Percentiles rank a stretch among this genome's conserved stretches.
phyloP scores from a whole-genome alignment of 202 grass and related monocot species.

The Schoenoplectus tabernaemontani region DNA sequence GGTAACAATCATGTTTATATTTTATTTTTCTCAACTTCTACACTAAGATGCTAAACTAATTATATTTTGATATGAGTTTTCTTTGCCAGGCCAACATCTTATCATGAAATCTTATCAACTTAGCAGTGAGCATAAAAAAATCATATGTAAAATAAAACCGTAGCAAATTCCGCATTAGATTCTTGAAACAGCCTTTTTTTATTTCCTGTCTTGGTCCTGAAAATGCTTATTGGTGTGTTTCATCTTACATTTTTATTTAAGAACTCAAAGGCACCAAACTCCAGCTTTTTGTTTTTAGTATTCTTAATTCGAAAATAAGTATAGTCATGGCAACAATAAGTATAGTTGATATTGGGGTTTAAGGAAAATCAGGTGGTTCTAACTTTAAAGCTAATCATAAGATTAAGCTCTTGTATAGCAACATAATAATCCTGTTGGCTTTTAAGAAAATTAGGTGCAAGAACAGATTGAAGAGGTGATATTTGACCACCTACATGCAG shows the following conservation, averaged over 20 bases:
- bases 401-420: not conserved
- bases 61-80: not conserved
- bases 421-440: constrained; percentile 10
- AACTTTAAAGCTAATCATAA: constrained; percentile 2
- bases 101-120: not conserved
- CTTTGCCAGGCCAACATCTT: not conserved
- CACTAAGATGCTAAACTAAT: not conserved
- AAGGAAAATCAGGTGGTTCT: constrained; percentile 42
- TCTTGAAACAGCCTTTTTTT: not conserved
- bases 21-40: not conserved
- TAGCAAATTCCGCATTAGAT: not conserved
- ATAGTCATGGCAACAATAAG: not conserved
- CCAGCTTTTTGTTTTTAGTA: not conserved
- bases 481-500: constrained; percentile 91
- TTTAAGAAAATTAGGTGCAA: constrained; percentile 64
- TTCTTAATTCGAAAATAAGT: not conserved
- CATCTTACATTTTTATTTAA: not conserved
- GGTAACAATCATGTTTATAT: not conserved
- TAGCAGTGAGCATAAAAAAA: not conserved
- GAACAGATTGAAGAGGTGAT: constrained; percentile 90
- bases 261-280: not conserved
- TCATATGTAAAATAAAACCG: not conserved
- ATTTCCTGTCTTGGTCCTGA: not conserved
- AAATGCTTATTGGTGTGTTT: not conserved
- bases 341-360: constrained; percentile 10